Base-by-base conservation (phyloP, 2,329 filamentous ascomycete species). In the Nemania serpens region DNA sequence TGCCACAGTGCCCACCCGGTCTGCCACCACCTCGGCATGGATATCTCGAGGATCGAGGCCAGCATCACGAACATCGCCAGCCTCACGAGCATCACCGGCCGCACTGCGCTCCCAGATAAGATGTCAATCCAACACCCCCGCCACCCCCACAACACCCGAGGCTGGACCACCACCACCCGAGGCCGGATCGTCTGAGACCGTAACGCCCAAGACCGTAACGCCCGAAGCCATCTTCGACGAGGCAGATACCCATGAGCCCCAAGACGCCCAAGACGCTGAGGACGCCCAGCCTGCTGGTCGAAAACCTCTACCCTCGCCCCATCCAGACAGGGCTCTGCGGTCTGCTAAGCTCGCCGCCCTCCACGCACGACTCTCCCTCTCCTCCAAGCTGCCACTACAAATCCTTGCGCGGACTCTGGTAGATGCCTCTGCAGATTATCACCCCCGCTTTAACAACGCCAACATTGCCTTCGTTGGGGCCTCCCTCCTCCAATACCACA, bases 321-420 rank as follows among this genome's bases (percentile, higher is more conserved):
- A 84, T 56, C 86, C 88, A 67, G 79, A 84, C 70, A 82, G 83
- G 67, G 90, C 92, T 45, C 78, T 82, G 62, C 76, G 81, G 67
- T 98, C 94, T 48, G 88, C 93, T 64, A 98, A 97, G 81, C 89
- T 99, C 69, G 88, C 93, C 66, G 93, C 95, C 66, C 86, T 99
- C 47, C 93, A 97, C 76, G 91, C 93, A 70, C 91, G 95, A 76
- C 85, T 99, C 63, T 87, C 87, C 42, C 87, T 99, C 58, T 89
- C 93, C 22, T 83, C 85, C 64, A 91, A 90, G 77, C 84, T 98
- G 65, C 94, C 95, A 37, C 78, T 96, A 62, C 84, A 95, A 79
- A 94, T 91, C 5, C 86, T 99, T 67, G 93, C 91, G 63, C 87
- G 94, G 63, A 87, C 92, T 55, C 87, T 99, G 64, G 85, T 98